Conservation (phyloP, 805 yeast genomes). For the Candida mattraensis region DNA sequence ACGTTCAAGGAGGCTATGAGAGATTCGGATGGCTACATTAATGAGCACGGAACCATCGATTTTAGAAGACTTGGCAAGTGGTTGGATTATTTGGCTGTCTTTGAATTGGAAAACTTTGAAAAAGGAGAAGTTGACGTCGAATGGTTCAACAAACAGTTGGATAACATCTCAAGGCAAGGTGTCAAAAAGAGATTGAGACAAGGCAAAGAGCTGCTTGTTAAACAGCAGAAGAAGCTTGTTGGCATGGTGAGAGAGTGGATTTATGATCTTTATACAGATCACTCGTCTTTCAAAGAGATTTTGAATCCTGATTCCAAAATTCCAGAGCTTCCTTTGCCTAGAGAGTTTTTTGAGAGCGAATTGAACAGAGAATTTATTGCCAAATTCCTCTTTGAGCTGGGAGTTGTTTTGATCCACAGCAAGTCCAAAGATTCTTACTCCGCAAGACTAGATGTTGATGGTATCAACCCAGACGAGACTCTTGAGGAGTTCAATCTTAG, state of each 20-base stretch:
- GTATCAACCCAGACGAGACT: slow-evolving; percentile 65
- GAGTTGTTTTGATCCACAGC: slow-evolving; percentile 65
- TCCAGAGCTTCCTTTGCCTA: slow-evolving; percentile 48
- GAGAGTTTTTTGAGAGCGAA: slow-evolving; percentile 43
- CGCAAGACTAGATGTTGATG: slow-evolving; percentile 69
- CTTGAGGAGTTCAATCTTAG: slow-evolving; percentile 63
- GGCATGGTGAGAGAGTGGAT: slow-evolving; percentile 56
- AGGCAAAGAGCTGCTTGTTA: slow-evolving; percentile 64
- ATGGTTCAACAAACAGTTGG: slow-evolving; percentile 87
- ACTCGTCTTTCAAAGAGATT: slow-evolving; percentile 34
- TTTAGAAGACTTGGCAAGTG: slow-evolving; percentile 69
- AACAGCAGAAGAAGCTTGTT: slow-evolving; percentile 74
- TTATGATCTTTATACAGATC: slow-evolving; percentile 29
- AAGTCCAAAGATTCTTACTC: slow-evolving; percentile 54
- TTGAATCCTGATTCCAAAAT: slow-evolving; percentile 39
- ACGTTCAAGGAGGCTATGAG: slow-evolving; percentile 82
- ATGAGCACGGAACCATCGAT: slow-evolving; percentile 80
- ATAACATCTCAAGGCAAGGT: slow-evolving; percentile 72
- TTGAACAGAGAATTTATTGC: slow-evolving; percentile 60
- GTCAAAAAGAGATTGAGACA: slow-evolving; percentile 63
- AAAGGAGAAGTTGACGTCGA: slow-evolving; percentile 79
- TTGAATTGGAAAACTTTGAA: slow-evolving; percentile 86
- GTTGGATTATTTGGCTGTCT: slow-evolving; percentile 72
- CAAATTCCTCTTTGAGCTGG: slow-evolving; percentile 63
- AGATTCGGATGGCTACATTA: slow-evolving; percentile 78